Evolutionary conservation across 768 basidiomycete genomes (phyloP).

Genomic region (Termitomyces eurrhizus): DNA sequence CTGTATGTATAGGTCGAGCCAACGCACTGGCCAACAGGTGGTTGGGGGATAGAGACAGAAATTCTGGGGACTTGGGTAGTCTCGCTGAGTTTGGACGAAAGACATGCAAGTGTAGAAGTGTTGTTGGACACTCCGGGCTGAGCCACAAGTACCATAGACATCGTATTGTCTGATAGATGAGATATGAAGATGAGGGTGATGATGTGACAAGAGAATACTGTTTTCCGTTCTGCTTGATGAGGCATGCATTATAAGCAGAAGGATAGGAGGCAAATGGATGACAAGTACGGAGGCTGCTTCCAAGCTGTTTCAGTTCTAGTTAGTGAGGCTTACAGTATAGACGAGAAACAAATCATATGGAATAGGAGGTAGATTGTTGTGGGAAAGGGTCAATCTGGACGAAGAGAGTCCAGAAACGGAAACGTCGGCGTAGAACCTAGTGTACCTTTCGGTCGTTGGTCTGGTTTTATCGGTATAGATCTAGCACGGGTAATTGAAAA

Average conservation of each 20-base stretch:
- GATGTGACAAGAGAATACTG: neutral
- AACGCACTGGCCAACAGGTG: neutral
- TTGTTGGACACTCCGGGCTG: neutral
- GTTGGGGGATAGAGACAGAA: neutral
- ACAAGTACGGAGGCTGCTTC: neutral
- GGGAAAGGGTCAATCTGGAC: neutral
- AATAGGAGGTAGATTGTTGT: neutral
- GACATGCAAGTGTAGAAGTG: constrained; percentile 3
- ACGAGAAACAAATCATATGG: constrained; percentile 1
- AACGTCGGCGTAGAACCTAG: neutral
- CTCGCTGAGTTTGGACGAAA: constrained; percentile 6
- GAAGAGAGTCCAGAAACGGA: neutral
- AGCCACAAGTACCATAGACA: neutral
- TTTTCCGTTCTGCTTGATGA: constrained; percentile 3
- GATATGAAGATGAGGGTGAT: neutral
- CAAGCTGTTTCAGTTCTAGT: neutral
- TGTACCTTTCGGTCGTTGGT: neutral
- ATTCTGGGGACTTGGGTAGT: constrained; percentile 1
- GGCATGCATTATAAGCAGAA: neutral
- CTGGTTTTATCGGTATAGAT: constrained; percentile 3
- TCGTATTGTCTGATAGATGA: neutral
- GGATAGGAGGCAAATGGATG: neutral
- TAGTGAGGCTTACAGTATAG: neutral
- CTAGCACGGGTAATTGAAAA: neutral
- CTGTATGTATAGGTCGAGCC: constrained; percentile 39